Evolutionary conservation across 2,329 filamentous ascomycete genomes (phyloP), one percentile per base, ranked within the genome.

Genomic region (Aspergillus nomiae): DNA sequence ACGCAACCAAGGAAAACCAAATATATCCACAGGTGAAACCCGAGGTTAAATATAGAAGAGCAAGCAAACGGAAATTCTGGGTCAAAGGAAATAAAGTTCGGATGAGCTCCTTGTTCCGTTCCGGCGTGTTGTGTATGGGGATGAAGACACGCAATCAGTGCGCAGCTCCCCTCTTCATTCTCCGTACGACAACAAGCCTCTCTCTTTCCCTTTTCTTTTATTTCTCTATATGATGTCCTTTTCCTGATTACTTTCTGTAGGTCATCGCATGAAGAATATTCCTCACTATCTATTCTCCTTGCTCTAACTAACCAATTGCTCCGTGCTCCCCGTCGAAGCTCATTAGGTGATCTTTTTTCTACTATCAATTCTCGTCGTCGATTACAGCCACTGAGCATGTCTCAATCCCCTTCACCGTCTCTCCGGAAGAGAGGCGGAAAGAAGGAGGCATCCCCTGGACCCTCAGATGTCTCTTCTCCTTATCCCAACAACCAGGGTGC

Each of bases 371-470:
- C 59, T 63, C 56, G 30, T 48, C 21, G 12, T 14, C 8, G 21
- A 48, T 24, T 59, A 48, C 48, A 36, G 46, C 54, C 55, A 53
- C 56, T 68, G 67, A 74, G 60, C 60, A 78, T 78, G 76, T 74
- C 75, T 65, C 74, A 71, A 43, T 67, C 74, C 59, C 60, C 67
- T 67, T 71, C 77, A 54, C 67, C 78, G 60, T 74, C 75, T 74
- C 74, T 80, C 65, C 77, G 77, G 57, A 79, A 79, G 73, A 80
- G 78, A 71, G 77, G 71, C 63, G 74, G 74, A 59, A 79, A 79
- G 69, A 78, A 76, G 70, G 74, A 76, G 66, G 66, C 62, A 26
- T 61, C 70, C 48, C 69, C 71, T 38, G 61, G 69, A 24, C 69
- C 71, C 38, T 70, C 71, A 7, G 61, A 68, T 68, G 65, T 56